phyloP scores from a whole-genome alignment of 2,329 filamentous ascomycete genomes.

The Malbranchea cinnamomea region DNA sequence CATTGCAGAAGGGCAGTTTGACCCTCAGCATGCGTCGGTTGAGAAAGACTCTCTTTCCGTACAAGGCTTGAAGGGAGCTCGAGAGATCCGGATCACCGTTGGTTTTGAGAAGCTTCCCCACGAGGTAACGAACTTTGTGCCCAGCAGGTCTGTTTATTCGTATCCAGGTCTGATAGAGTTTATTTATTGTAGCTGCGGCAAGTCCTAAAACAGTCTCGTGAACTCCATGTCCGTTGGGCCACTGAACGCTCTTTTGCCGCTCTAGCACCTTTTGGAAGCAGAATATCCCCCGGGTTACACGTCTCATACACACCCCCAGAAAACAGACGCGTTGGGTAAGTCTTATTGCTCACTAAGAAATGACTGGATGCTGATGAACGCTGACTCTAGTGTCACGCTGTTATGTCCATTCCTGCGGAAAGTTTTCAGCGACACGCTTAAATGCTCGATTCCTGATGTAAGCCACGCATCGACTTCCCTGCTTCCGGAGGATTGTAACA shows the following conservation, averaged over 20 bases:
- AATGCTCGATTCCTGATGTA: conserved; percentile 41
- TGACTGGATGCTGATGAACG: conserved; percentile 3
- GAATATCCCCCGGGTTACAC: conserved; percentile 67
- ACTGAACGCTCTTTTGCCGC: conserved; percentile 42
- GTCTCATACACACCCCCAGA: conserved; percentile 53
- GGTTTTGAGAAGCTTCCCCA: conserved; percentile 56
- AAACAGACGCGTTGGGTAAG: conserved; percentile 23
- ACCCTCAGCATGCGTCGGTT: conserved; percentile 49
- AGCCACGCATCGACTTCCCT: conserved; percentile 1
- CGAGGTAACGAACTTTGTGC: conserved; percentile 32
- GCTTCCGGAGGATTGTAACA: conserved; percentile 1
- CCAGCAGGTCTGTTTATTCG: not conserved
- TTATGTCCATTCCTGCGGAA: conserved; percentile 46
- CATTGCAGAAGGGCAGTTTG: conserved; percentile 48
- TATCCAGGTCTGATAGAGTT: not conserved
- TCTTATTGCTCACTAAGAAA: conserved; percentile 5
- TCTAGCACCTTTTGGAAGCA: conserved; percentile 56
- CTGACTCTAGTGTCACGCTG: conserved; percentile 6
- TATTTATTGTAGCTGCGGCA: conserved; percentile 38
- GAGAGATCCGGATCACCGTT: conserved; percentile 68
- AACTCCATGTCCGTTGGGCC: conserved; percentile 71
- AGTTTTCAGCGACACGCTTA: conserved; percentile 39
- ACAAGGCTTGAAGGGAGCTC: conserved; percentile 47
- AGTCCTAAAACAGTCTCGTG: conserved; percentile 48
- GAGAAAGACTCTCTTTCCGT: conserved; percentile 40